Evolutionary conservation across 2,329 filamentous ascomycete species (phyloP), one percentile per base, ranked within the genome.

Genomic region (Aureobasidium musti): DNA sequence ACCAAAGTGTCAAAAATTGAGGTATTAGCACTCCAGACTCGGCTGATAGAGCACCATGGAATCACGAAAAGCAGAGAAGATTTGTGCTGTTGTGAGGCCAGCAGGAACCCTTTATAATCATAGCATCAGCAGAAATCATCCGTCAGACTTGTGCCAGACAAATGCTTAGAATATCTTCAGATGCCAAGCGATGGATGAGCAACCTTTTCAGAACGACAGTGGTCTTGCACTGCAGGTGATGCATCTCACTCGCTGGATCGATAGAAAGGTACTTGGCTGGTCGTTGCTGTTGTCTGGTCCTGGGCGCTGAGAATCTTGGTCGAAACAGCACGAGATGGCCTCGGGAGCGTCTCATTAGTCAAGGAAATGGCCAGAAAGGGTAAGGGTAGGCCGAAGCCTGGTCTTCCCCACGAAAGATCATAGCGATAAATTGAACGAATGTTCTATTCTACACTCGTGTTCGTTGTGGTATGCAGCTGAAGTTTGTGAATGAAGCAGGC

Each of bases 271-370:
- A 19, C 11, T 14, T 30, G 49, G 26, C 26, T 52, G 28, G 49
- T 52, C 49, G 23, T 7, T 49, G 49, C 17, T 33, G 49, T 52
- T 33, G 49, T 52, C 11, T 45, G 37, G 56, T 21, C 8, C 10
- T 23, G 49, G 21, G 37, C 33, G 35, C 53, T n/a, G 23, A 41
- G 53, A 28, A 23, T 57, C 53, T 39, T 26, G 35, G 53, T 41
- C 33, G 41, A 23, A 61, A 30, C 14, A 35, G 41, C 5, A 37
- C 11, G 14, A 39, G 43, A 37, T 37, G 57, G 7, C 43, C 57
- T 61, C 57, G 57, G 49, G 57, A 61, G 57, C 57, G 26, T 47
- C 49, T 50, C 19, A 45, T 63, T 39, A 63, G 59, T 63, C 59
- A 63, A 63, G 59, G 59, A 63, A 63, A 63, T 52, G 21, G 43